Evolutionary conservation across 768 basidiomycete genomes (phyloP), one percentile per base, ranked within the genome.

Genomic region (Chalciporus piperatus): DNA sequence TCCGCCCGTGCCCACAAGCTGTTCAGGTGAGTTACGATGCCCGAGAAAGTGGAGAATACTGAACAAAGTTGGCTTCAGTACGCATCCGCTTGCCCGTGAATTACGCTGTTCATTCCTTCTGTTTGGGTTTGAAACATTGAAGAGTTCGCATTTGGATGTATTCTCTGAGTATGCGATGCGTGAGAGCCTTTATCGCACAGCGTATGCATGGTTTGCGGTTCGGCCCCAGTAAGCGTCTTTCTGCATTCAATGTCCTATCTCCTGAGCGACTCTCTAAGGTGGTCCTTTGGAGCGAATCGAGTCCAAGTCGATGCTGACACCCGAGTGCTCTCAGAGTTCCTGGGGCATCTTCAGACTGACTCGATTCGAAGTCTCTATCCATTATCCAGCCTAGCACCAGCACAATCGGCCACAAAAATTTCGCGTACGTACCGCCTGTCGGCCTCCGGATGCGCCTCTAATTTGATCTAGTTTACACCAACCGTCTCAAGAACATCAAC

Each of bases 251-350:
- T 28, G 16, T 35, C 42, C 46, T 22, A n/a, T 39, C 32, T 45
- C 40, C 37, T 56, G 25, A 47, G 22, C n/a, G 23, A 30, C 17
- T 32, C 37, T 12, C 14, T 1, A 60, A 98, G 95, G 60, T 98
- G 96, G 95, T 87, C 95, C 4, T 97, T 85, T 65, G 97, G 96
- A n/a, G 89, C 91, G 22, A 92, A 92, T 68, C 85, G 92, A 3
- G 83, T 92, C 6, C 94, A 98, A 70, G 75, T 98, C 17, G 85
- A 89, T 56, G 84, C 89, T 1, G 96, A 98, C 64, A 81, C 94
- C 60, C 92, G 87, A 67, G 76, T 96, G 1, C 71, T 98, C 7
- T 83, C 84, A 16, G 93, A 98, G 61, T 91, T 99, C 62, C 65
- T 90, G 23, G 80, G 80, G 0, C 85, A 86, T 58, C 71, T 98